These are phyloP conservation scores for Saccharomycopsis capsularis DNA, from an alignment of 805 yeast genomes.

Conservation along the genomic window DNA sequence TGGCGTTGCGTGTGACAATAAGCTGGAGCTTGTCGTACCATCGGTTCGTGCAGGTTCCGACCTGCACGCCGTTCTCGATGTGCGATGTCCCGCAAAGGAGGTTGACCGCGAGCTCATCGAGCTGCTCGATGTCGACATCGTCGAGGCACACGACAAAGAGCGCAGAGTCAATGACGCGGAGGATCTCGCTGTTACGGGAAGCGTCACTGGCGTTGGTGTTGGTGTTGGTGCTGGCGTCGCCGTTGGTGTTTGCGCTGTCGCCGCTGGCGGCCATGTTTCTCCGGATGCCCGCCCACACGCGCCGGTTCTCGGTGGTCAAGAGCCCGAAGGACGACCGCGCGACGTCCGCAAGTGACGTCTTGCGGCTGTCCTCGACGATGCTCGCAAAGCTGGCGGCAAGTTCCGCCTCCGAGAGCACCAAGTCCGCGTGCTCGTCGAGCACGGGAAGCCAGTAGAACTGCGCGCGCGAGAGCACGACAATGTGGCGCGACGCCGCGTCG, in stretches of 20 bases:
- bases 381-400: conserved; percentile 67
- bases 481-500: conserved; percentile 67
- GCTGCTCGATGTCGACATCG: conserved; percentile 55
- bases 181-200: conserved; percentile 61
- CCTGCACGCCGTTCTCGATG: conserved; percentile 78
- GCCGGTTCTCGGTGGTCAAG: conserved; percentile 81
- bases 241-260: conserved; percentile 27
- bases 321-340: conserved; percentile 86
- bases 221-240: conserved; percentile 27
- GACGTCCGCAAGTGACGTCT: conserved; percentile 48
- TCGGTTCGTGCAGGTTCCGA: conserved; percentile 89
- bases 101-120: conserved; percentile 66
- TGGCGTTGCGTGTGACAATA: conserved; percentile 80
- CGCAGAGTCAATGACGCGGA: conserved; percentile 72
- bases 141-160: conserved; percentile 79
- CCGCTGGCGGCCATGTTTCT: conserved; percentile 34
- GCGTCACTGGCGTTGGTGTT: conserved; percentile 27
- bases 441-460: conserved; percentile 97
- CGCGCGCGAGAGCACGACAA: conserved; percentile 74
- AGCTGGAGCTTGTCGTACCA: conserved; percentile 93
- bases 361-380: conserved; percentile 65
- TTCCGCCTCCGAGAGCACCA: conserved; percentile 69
- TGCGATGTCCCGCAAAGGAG: conserved; percentile 82
- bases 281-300: conserved; percentile 79
- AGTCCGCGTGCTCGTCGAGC: conserved; percentile 61